Base-by-base conservation (phyloP, 164 flowering plant genomes). In the Magnolia sinica region DNA sequence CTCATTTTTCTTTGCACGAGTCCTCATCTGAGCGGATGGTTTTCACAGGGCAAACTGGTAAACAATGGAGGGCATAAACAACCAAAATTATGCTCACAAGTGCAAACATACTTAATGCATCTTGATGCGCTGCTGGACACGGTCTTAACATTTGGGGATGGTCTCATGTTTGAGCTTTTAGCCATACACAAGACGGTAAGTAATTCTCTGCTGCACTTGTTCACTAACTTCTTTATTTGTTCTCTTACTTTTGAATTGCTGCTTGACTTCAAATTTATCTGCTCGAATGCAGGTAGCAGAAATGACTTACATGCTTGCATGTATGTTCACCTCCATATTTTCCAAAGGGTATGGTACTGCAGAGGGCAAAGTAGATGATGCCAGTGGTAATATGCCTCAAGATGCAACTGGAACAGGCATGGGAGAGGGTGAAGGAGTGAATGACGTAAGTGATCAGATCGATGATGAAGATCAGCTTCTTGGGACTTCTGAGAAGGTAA, bases 401-500 rank as follows among this genome's bases (percentile, higher is more conserved):
- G 88, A 88, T 77, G 89, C 89, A 29, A 81, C 50, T 77, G 99
- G 99, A 83, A 96, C 98, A 13, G 98, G 99, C 74, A 91, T 96
- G 97, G 98, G 98, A 13, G 99, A 96, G 75, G 99, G 99, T 82
- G 84, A 65, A 1, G 99, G 99, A 70, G 3, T 75, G 24, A 91
- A 90, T 70, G 99, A 96, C 83, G 98, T 96, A 63, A 96, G 98
- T 77, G 93, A 92, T 71, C 92, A 96, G 84, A 91, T 96, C 74
- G 78, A 45, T 29, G 93, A 96, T 84, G 98, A 92, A 87, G 97
- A 92, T 85, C 98, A 94, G 82, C 91, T 96, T 76, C 89, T 89
- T 72, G 98, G 98, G 23, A 58, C 85, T 74, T 84, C 88, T 77
- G 87, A 87, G 22, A 87, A 89, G 93, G 99, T 92, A 72, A 29